Percentiles rank a stretch among this genome's conserved stretches.
Evolutionary conservation across 2,329 filamentous ascomycete genomes (phyloP).

Genomic region (Ciborinia camelliae): DNA sequence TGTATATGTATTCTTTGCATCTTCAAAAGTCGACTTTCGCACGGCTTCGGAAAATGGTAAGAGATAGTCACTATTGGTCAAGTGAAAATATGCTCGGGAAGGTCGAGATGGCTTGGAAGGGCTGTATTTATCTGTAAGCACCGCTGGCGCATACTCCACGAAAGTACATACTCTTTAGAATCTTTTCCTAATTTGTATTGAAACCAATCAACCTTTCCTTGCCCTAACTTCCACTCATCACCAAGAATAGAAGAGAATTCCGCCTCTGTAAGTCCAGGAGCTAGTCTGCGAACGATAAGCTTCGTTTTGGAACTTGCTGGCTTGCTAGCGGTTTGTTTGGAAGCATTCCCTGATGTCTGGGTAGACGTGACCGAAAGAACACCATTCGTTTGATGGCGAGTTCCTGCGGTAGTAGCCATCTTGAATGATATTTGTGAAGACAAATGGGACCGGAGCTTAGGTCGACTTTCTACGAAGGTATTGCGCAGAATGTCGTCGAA

Average conservation of each 20-base stretch:
- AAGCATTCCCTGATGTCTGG: slow-evolving; percentile 44
- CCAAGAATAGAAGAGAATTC: slow-evolving; percentile 75
- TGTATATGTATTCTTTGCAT: slow-evolving; percentile 72
- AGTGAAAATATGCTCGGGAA: slow-evolving; percentile 76
- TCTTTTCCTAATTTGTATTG: slow-evolving; percentile 71
- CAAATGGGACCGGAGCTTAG: background rate
- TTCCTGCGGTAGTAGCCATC: slow-evolving; percentile 29
- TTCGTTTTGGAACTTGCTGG: slow-evolving; percentile 63
- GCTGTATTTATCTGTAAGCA: slow-evolving; percentile 43
- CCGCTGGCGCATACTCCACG: background rate
- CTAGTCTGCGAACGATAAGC: slow-evolving; percentile 77
- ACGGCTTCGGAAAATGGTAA: slow-evolving; percentile 66
- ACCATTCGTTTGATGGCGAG: slow-evolving; percentile 46
- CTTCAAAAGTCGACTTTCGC: slow-evolving; percentile 67
- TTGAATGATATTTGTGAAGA: background rate
- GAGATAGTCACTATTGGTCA: slow-evolving; percentile 69
- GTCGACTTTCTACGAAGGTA: slow-evolving; percentile 10
- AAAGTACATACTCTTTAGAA: slow-evolving; percentile 68
- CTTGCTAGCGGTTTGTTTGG: slow-evolving; percentile 44
- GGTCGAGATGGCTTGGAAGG: slow-evolving; percentile 82
- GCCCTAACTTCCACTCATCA: slow-evolving; percentile 75
- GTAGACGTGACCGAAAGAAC: slow-evolving; percentile 49
- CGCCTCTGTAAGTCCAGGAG: slow-evolving; percentile 75
- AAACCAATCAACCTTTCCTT: slow-evolving; percentile 81
- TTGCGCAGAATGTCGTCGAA: background rate